A percentile compares a stretch with the other conserved stretches of the same genome.
Evolutionary conservation across 768 basidiomycete species (phyloP).

Genomic region (Podaxis sp.): DNA sequence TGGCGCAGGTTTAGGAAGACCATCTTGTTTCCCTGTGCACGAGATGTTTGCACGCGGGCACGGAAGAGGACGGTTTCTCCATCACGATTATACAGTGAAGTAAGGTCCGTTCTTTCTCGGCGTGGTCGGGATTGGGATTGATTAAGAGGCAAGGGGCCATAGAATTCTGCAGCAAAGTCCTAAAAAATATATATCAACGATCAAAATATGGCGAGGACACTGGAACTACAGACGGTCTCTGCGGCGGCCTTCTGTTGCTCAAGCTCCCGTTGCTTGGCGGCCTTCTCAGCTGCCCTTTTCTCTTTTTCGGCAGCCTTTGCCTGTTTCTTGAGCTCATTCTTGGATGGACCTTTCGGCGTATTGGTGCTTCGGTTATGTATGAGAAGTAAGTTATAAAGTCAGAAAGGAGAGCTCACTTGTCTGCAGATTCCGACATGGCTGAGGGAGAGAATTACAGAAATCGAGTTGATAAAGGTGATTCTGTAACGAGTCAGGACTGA

Average conservation of each 20-base stretch:
- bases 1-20: conserved; percentile 93
- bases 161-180: conserved; percentile 79
- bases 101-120: conserved; percentile 61
- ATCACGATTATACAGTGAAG: conserved; percentile 58
- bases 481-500: neutral
- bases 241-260: conserved; percentile 63
- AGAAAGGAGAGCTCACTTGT: conserved; percentile 22
- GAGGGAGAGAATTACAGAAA: neutral
- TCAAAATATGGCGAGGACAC: conserved; percentile 10
- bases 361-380: conserved; percentile 19
- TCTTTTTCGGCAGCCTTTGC: conserved; percentile 91
- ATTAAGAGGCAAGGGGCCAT: conserved; percentile 86
- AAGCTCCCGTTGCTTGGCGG: conserved; percentile 73
- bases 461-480: neutral
- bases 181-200: conserved; percentile 26
- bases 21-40: conserved; percentile 94
- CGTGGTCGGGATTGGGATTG: conserved; percentile 81
- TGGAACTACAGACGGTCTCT: conserved; percentile 50
- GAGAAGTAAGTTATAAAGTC: neutral
- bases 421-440: conserved; percentile 18
- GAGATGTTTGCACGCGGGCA: conserved; percentile 87
- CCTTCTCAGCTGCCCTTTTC: conserved; percentile 83
- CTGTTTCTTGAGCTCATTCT: conserved; percentile 88
- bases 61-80: conserved; percentile 81
- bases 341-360: conserved; percentile 56